Evolutionary conservation across 371 early-diverging fungal species (phyloP).

Genomic region (Rhizopus delemar): DNA sequence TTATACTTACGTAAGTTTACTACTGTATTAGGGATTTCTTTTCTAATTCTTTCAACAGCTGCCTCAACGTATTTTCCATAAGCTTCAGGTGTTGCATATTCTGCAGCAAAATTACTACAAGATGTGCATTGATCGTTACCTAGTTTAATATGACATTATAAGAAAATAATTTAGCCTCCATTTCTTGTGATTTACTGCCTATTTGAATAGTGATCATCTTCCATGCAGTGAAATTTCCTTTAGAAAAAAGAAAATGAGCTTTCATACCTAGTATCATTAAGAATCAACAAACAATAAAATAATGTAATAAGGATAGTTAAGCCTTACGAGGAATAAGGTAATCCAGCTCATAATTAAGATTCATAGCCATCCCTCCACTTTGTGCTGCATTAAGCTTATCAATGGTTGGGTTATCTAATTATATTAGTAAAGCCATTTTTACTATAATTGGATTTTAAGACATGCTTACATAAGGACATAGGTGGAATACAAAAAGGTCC

Average conservation of each 20-base stretch:
- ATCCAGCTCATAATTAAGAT: constrained; percentile 29
- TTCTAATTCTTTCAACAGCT: constrained; percentile 23
- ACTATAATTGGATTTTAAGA: neutral
- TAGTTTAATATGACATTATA: neutral
- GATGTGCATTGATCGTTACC: constrained; percentile 31
- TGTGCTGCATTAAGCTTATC: constrained; percentile 40
- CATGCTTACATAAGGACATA: constrained; percentile 7
- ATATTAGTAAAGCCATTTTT: neutral
- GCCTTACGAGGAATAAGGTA: constrained; percentile 35
- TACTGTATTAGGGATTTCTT: constrained; percentile 28
- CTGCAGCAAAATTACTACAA: constrained; percentile 8
- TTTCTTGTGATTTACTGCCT: constrained; percentile 15
- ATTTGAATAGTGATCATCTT: constrained; percentile 33
- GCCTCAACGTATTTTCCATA: constrained; percentile 31
- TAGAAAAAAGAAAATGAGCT: constrained; percentile 2
- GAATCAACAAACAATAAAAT: neutral
- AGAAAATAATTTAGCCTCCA: too few species aligned
- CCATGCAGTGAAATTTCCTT: constrained; percentile 25
- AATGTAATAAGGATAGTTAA: neutral
- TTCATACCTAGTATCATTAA: constrained; percentile 15
- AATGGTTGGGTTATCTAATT: constrained; percentile 24
- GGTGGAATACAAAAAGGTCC: constrained; percentile 13
- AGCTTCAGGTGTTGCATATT: constrained; percentile 10
- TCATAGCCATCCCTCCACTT: constrained; percentile 32
- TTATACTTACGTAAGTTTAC: constrained; percentile 26